Conservation (phyloP, 208 protist species). For the Acanthamoeba castellanii region DNA sequence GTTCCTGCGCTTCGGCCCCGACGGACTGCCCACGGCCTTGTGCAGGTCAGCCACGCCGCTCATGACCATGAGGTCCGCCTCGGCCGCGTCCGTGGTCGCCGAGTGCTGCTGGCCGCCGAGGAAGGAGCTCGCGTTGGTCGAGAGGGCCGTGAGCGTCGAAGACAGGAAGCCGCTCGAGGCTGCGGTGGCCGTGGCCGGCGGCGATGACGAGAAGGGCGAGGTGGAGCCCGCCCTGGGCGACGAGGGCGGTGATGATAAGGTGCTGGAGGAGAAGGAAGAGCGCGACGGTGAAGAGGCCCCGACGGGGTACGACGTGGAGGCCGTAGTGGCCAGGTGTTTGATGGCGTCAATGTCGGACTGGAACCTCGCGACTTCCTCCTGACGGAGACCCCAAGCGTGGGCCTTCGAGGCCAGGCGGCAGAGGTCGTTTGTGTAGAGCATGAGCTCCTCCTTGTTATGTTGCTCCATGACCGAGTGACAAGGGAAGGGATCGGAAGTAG, state of each 20-base stretch:
- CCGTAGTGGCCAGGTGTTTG: not conserved
- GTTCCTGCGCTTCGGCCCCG: not conserved
- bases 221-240: not conserved
- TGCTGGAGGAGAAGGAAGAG: not conserved
- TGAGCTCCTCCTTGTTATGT: not conserved
- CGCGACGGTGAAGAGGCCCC: not conserved
- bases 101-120: not conserved
- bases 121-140: not conserved
- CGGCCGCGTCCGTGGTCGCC: not conserved
- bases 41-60: not conserved
- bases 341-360: constrained; percentile 22
- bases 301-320: not conserved
- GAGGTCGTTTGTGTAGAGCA: constrained; percentile 48
- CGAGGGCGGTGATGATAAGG: not conserved
- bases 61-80: not conserved
- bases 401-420: constrained; percentile 30
- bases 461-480: too few relatives aligned
- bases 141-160: not conserved
- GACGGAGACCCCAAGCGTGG: not conserved
- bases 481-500: too few relatives aligned
- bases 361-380: not conserved
- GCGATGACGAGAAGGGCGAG: too few relatives aligned
- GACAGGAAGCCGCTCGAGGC: not conserved
- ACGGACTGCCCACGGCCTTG: not conserved
- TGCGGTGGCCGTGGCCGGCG: not conserved